phyloP scores from a whole-genome alignment of 139 green algal species.

The Chlamydomonas sphaeroides region DNA sequence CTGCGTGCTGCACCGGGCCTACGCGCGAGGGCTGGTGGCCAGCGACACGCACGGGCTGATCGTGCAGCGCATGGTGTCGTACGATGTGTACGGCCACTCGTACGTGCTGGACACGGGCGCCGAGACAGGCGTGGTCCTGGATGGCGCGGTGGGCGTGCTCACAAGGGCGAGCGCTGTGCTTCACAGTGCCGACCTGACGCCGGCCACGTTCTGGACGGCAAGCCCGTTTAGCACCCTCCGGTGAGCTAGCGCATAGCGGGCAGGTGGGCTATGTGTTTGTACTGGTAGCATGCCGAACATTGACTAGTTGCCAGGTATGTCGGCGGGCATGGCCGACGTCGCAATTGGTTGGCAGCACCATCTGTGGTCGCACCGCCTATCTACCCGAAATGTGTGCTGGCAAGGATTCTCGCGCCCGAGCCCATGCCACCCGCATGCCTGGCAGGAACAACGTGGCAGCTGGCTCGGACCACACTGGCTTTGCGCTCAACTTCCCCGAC shows the following conservation, averaged over 20 bases:
- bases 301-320: too few relatives aligned
- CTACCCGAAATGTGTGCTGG: too few relatives aligned
- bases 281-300: too few relatives aligned
- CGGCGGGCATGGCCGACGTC: too few relatives aligned
- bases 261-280: too few relatives aligned
- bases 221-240: conserved; percentile 75
- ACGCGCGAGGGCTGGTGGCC: conserved; percentile 67
- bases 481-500: conserved; percentile 27
- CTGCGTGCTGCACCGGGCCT: conserved; percentile 65
- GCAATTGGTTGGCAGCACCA: neutral
- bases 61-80: conserved; percentile 65
- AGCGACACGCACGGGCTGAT: conserved; percentile 47
- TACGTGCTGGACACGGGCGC: conserved; percentile 52
- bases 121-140: conserved; percentile 47
- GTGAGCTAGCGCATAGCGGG: neutral
- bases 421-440: neutral
- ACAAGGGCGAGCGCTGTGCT: conserved; percentile 57
- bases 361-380: neutral
- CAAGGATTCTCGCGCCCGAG: neutral
- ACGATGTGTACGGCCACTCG: conserved; percentile 72
- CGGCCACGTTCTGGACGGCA: conserved; percentile 81
- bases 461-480: conserved; percentile 40
- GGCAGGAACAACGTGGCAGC: conserved; percentile 59
- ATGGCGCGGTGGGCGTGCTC: conserved; percentile 71
- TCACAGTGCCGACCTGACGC: conserved; percentile 71